Conservation (phyloP, 345 rosid genomes). For the Eutrema yunnanense region DNA sequence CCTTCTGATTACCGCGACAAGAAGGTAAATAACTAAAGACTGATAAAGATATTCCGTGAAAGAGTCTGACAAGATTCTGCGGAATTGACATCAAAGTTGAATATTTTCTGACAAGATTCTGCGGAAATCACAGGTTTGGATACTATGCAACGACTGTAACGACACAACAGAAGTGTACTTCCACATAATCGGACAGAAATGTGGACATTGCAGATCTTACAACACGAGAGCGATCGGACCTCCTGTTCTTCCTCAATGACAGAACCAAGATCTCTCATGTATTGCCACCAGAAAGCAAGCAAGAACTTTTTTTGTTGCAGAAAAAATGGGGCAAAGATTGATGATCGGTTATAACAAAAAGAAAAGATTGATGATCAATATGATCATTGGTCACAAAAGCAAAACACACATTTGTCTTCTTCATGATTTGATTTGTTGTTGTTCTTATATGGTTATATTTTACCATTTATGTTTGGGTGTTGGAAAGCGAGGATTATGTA, state of each 20-base stretch:
- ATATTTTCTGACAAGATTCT: background rate
- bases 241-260: constrained; percentile 78
- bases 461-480: constrained; percentile 19
- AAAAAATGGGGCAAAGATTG: background rate
- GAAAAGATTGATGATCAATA: background rate
- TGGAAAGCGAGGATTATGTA: constrained; percentile 10
- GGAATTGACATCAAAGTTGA: background rate
- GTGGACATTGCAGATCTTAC: constrained; percentile 88
- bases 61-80: background rate
- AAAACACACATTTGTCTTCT: constrained; percentile 21
- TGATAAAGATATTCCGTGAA: background rate
- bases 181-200: constrained; percentile 89
- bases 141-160: constrained; percentile 94
- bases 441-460: constrained; percentile 4
- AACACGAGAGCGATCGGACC: constrained; percentile 80
- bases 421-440: constrained; percentile 20
- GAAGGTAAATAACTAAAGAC: constrained; percentile 44
- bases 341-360: background rate
- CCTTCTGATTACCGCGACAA: constrained; percentile 80
- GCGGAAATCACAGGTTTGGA: constrained; percentile 69
- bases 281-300: constrained; percentile 15
- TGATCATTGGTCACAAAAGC: constrained; percentile 6
- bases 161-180: constrained; percentile 91
- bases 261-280: constrained; percentile 2
- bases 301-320: constrained; percentile 20